These are phyloP conservation scores for Pisolithus thermaeus DNA, from an alignment of 1,284 basidiomycete genomes.

Conservation along the genomic window DNA sequence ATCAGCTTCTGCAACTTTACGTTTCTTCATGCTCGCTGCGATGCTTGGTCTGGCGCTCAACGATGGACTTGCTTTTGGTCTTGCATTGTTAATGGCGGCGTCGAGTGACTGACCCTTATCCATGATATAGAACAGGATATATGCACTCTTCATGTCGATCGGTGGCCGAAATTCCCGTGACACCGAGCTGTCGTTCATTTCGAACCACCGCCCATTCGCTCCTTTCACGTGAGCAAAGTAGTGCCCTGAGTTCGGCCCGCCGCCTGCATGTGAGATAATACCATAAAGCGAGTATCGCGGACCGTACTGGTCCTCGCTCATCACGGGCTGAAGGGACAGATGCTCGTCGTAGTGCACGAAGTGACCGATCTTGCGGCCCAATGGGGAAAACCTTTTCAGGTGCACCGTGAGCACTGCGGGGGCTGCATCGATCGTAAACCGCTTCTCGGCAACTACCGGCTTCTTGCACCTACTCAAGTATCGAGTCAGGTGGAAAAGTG, in stretches of 20 bases:
- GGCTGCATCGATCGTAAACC: conserved; percentile 83
- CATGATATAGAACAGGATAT: conserved; percentile 89
- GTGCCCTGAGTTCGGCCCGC: conserved; percentile 92
- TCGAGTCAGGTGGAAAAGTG: conserved; percentile 4
- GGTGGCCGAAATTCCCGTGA: conserved; percentile 39
- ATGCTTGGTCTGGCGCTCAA: conserved; percentile 34
- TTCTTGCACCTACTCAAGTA: conserved; percentile 72
- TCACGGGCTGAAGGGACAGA: conserved; percentile 74
- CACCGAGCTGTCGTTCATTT: conserved; percentile 92
- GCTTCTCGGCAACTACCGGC: conserved; percentile 82
- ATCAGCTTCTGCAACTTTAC: conserved; percentile 39
- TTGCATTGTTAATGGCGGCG: conserved; percentile 43
- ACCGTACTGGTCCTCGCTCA: conserved; percentile 76
- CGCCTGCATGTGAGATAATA: conserved; percentile 90
- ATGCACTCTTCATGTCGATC: conserved; percentile 75
- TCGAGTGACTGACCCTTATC: conserved; percentile 69
- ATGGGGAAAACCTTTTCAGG: conserved; percentile 90
- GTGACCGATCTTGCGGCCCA: conserved; percentile 83
- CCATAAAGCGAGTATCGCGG: conserved; percentile 88
- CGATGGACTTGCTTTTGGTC: conserved; percentile 5
- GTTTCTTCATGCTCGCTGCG: conserved; percentile 59
- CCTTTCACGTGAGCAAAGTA: conserved; percentile 88
- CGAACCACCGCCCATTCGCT: conserved; percentile 72
- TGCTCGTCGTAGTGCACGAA: conserved; percentile 74
- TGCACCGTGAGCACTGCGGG: conserved; percentile 95